Evolutionary conservation across 768 basidiomycete genomes (phyloP).

Genomic region (Lactarius quietus): DNA sequence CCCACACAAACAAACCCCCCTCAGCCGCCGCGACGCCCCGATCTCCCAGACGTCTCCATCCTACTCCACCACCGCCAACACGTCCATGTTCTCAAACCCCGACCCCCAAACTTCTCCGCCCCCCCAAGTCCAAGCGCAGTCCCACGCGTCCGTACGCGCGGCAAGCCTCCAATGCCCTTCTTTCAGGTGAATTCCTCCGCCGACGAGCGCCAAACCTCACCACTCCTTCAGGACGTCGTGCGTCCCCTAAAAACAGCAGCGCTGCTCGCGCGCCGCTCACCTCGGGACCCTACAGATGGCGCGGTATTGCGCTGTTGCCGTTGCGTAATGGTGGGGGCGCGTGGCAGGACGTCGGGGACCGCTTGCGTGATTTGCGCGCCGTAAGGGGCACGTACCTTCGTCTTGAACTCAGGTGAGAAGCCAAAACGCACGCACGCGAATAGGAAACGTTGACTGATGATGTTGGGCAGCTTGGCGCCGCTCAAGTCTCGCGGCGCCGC

Average conservation of each 20-base stretch:
- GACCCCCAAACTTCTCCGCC: neutral
- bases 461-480: slow-evolving; percentile 39
- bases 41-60: slow-evolving; percentile 40
- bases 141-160: slow-evolving; percentile 1
- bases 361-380: slow-evolving; percentile 30
- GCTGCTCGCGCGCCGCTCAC: slow-evolving; percentile 41
- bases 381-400: slow-evolving; percentile 29
- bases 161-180: slow-evolving; percentile 27
- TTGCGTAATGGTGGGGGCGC: slow-evolving; percentile 9
- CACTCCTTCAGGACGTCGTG: slow-evolving; percentile 40
- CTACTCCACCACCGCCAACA: slow-evolving; percentile 46
- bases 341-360: slow-evolving; percentile 33
- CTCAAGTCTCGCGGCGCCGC: slow-evolving; percentile 50
- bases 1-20: neutral
- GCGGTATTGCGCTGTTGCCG: slow-evolving; percentile 52
- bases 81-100: slow-evolving; percentile 41
- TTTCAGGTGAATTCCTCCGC: slow-evolving; percentile 25
- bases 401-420: slow-evolving; percentile 30
- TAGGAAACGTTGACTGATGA: neutral
- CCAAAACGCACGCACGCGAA: neutral
- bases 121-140: neutral
- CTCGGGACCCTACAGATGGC: slow-evolving; percentile 41
- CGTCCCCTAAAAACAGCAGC: slow-evolving; percentile 44
- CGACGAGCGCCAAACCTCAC: slow-evolving; percentile 18
- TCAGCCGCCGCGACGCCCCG: slow-evolving; percentile 46